Percentiles rank a stretch among this genome's conserved stretches.
phyloP scores from a whole-genome alignment of 192 early-diverging fungal genomes.

The Gigaspora rosea region DNA sequence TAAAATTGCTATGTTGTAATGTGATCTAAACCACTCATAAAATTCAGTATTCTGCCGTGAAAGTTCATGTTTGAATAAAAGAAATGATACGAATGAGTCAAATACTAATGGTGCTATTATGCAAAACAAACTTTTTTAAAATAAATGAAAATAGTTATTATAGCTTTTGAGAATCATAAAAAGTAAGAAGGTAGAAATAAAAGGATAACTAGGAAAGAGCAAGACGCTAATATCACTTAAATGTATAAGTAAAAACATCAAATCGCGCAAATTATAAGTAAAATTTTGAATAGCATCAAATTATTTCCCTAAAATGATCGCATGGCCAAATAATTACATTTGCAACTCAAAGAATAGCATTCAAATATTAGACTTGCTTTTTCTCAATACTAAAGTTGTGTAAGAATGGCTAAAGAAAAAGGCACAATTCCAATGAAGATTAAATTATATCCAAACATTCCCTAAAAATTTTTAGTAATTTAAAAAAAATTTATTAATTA shows the following conservation, averaged over 20 bases:
- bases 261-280: conserved; percentile 2
- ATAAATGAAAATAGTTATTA: too few relatives aligned
- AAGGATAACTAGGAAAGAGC: background rate
- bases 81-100: background rate
- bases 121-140: background rate
- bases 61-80: background rate
- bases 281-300: conserved; percentile 4
- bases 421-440: background rate
- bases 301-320: background rate
- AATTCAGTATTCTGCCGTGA: background rate
- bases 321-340: too few relatives aligned
- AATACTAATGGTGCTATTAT: background rate
- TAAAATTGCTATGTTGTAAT: background rate
- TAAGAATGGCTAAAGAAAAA: background rate
- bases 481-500: background rate
- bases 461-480: background rate
- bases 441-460: conserved; percentile 4
- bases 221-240: background rate
- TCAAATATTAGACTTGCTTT: background rate
- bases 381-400: background rate
- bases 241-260: background rate
- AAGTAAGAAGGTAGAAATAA: background rate
- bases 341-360: too few relatives aligned
- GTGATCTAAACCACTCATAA: background rate
- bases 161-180: background rate